A percentile compares a stretch with the other conserved stretches of the same genome.
Conservation (phyloP, 108 stramenopile genomes). For the Aurantiochytrium sp. region DNA sequence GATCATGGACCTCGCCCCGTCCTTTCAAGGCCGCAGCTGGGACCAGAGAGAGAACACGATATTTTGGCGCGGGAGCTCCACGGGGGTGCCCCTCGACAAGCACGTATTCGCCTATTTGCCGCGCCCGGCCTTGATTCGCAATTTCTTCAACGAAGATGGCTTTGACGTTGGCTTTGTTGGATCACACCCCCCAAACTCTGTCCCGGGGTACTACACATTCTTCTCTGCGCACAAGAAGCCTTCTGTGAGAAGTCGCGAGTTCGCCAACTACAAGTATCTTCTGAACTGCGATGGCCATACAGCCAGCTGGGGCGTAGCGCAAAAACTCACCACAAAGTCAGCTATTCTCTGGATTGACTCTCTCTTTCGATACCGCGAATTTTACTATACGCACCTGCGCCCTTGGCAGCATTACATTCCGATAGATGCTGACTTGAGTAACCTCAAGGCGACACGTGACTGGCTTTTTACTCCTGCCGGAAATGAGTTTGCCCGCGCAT, state of each 20-base stretch:
- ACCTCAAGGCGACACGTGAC: background rate
- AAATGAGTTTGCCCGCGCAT: background rate
- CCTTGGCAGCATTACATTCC: conserved; percentile 16
- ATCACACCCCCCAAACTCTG: background rate
- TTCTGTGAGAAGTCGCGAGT: background rate
- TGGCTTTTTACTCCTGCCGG: background rate
- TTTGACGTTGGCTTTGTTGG: background rate
- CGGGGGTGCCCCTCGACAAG: background rate
- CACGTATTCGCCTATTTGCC: background rate
- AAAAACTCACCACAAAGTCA: background rate
- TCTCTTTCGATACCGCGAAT: background rate
- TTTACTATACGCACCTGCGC: background rate
- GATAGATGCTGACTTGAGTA: background rate
- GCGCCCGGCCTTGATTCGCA: background rate
- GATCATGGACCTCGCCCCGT: background rate
- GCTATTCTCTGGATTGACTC: background rate
- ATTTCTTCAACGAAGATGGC: background rate
- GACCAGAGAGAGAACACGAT: background rate
- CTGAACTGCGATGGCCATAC: conserved; percentile 12
- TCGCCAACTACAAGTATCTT: background rate
- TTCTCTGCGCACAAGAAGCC: background rate
- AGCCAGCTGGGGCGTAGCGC: background rate
- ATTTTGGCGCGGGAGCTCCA: conserved; percentile 6
- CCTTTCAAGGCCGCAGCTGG: background rate
- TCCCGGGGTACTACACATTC: background rate